A percentile compares a stretch with the other conserved stretches of the same genome.
These are phyloP conservation scores for Filosporella fistucella DNA, from an alignment of 495 filamentous ascomycete species.

Conservation along the genomic window DNA sequence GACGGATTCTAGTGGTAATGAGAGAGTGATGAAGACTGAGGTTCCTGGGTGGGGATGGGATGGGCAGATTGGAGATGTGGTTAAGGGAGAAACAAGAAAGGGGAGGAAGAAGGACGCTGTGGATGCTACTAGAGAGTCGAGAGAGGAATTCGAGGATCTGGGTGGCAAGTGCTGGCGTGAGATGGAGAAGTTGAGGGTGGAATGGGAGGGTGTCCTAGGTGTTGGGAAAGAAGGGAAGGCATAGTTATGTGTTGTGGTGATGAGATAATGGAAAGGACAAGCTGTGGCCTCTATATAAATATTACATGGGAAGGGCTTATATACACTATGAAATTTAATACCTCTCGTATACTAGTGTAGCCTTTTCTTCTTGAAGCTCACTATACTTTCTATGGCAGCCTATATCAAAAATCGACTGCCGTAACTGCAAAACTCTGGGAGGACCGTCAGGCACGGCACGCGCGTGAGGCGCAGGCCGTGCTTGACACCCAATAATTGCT, in stretches of 20 bases:
- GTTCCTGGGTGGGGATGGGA: conserved; percentile 83
- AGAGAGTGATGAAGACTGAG: conserved; percentile 64
- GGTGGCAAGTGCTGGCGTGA: conserved; percentile 71
- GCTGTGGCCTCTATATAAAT: background rate
- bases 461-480: no score
- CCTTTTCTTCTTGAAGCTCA: background rate
- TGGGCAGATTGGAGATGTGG: conserved; percentile 56
- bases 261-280: conserved; percentile 1
- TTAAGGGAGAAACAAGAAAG: conserved; percentile 51
- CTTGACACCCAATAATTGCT: no score
- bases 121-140: conserved; percentile 59
- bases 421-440: no score
- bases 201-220: conserved; percentile 63
- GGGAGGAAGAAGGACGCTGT: conserved; percentile 47
- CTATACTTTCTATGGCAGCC: background rate
- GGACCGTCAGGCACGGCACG: no score
- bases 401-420: background rate
- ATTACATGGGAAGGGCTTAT: background rate
- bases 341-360: background rate
- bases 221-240: conserved; percentile 3
- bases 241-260: background rate
- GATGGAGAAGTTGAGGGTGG: conserved; percentile 76
- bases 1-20: conserved; percentile 50
- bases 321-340: background rate
- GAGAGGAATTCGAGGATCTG: conserved; percentile 66